Conservation (phyloP, 345 rosid genomes). For the Eucalyptus leucophloia region DNA sequence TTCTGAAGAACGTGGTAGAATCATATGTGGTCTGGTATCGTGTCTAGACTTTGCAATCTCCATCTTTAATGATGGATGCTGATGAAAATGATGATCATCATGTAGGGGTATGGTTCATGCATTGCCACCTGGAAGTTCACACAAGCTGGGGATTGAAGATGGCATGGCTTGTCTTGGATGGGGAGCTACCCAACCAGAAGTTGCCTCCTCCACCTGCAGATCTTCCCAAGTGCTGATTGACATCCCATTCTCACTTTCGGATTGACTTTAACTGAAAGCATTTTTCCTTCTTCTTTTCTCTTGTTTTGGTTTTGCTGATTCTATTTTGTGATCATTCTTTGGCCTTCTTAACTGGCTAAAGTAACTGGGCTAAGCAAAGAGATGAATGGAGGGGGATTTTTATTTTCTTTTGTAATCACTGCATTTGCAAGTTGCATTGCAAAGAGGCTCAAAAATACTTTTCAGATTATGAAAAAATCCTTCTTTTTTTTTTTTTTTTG, state of each 20-base stretch:
- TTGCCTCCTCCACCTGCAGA: constrained; percentile 59
- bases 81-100: not conserved
- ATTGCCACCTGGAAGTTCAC: constrained; percentile 66
- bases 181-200: constrained; percentile 52
- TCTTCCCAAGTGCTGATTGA: constrained; percentile 47
- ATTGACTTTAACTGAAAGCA: not conserved
- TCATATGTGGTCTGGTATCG: not conserved
- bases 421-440: not conserved
- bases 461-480: not conserved
- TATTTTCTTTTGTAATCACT: not conserved
- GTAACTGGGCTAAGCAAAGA: not conserved
- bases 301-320: not conserved
- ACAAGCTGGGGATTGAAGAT: constrained; percentile 66
- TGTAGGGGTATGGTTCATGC: constrained; percentile 69
- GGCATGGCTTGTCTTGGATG: constrained; percentile 70
- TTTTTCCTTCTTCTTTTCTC: not conserved
- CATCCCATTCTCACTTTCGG: not conserved
- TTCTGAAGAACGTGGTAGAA: not conserved
- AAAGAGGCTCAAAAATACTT: not conserved
- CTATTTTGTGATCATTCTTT: not conserved
- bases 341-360: not conserved
- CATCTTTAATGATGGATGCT: not conserved
- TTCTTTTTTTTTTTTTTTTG: too few species aligned
- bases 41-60: not conserved
- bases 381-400: not conserved